Conservation (phyloP, 1,284 basidiomycete genomes). For the Meripilus lineatus region DNA sequence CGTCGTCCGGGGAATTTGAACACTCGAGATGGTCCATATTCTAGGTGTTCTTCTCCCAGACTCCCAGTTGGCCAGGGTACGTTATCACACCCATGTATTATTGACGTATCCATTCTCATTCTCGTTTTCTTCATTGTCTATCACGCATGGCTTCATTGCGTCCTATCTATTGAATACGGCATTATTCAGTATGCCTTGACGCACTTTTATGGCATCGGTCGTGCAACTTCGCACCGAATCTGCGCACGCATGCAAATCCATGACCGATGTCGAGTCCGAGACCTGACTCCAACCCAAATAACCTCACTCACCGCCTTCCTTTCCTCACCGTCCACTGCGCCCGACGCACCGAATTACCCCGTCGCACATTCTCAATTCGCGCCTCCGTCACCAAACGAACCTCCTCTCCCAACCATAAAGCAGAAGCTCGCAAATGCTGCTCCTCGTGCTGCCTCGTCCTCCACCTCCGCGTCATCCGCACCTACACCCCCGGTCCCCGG, state of each 20-base stretch:
- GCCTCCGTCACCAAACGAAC: conserved; percentile 31
- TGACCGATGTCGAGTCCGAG: conserved; percentile 69
- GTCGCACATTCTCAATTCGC: conserved; percentile 52
- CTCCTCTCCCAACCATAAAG: conserved; percentile 5
- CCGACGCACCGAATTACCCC: conserved; percentile 55
- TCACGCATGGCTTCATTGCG: conserved; percentile 3
- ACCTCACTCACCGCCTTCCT: conserved; percentile 85
- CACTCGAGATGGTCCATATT: conserved; percentile 48
- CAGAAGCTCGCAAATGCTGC: conserved; percentile 6
- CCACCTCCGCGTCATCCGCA: too few relatives aligned
- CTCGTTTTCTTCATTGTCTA: not conserved
- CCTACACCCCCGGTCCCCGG: too few relatives aligned
- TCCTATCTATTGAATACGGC: conserved; percentile 7
- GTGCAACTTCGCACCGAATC: conserved; percentile 67
- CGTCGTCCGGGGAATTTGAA: too few relatives aligned
- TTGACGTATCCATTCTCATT: not conserved
- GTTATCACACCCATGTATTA: too few relatives aligned
- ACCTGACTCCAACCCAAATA: conserved; percentile 76
- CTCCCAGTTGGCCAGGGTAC: conserved; percentile 60
- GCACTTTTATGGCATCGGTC: conserved; percentile 80
- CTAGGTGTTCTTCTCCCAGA: conserved; percentile 74
- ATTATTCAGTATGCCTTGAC: conserved; percentile 74
- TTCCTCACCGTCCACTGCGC: conserved; percentile 73
- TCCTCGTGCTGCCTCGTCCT: too few relatives aligned
- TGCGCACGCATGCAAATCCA: conserved; percentile 89